A percentile compares a stretch with the other conserved stretches of the same genome.
Conservation (phyloP, 2,329 filamentous ascomycete species). For the Mariannaea elegans region DNA sequence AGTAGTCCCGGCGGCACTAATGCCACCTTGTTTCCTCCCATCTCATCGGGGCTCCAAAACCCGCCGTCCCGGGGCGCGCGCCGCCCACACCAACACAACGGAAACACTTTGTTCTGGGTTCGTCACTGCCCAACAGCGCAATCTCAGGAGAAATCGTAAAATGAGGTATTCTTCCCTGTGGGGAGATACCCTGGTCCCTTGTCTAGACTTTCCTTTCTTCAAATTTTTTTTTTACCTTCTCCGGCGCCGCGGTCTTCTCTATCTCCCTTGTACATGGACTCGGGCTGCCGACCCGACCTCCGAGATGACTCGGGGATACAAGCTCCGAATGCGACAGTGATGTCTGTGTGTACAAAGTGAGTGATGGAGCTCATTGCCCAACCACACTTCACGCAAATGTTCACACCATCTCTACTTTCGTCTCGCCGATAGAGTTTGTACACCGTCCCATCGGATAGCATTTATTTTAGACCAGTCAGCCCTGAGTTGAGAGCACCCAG, state of each 20-base stretch:
- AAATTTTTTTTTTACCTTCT: no score
- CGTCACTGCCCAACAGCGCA: not conserved
- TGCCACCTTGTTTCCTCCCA: constrained; percentile 40
- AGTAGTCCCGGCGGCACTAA: constrained; percentile 36
- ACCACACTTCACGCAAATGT: constrained; percentile 6
- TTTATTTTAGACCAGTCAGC: not conserved
- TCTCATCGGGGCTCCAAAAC: constrained; percentile 22
- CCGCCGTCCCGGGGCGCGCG: constrained; percentile 20
- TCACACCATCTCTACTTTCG: constrained; percentile 1
- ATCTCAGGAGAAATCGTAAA: not conserved
- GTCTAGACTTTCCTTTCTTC: not conserved
- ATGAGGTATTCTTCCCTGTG: not conserved
- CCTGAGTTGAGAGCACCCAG: not conserved
- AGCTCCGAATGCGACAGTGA: constrained; percentile 11
- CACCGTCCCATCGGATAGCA: not conserved
- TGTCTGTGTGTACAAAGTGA: no score
- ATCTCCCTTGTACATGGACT: no score
- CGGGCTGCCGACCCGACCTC: constrained; percentile 15
- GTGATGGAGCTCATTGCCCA: constrained; percentile 5
- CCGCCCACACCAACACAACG: not conserved
- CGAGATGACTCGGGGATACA: constrained; percentile 8
- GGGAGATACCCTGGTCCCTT: not conserved
- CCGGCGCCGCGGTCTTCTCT: no score
- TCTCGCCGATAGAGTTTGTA: constrained; percentile 21
- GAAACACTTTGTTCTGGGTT: not conserved